Evolutionary conservation across 108 stramenopile species (phyloP).

Genomic region (Skeletonema costatum): DNA sequence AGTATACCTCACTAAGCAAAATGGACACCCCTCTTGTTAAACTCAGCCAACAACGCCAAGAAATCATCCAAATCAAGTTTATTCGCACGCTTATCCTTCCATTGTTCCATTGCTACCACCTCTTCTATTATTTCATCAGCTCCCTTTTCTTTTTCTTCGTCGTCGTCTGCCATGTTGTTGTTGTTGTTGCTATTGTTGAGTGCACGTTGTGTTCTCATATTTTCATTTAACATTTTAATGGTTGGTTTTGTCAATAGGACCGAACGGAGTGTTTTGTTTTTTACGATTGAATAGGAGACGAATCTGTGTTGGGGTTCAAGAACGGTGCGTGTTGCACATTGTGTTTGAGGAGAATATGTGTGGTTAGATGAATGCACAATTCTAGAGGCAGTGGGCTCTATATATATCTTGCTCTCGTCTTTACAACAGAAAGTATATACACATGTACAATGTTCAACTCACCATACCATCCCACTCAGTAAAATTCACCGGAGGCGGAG

Average conservation of each 20-base stretch:
- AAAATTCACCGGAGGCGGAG: constrained; percentile 98
- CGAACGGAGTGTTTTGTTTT: constrained; percentile 88
- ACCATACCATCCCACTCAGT: constrained; percentile 99
- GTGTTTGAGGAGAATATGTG: not conserved
- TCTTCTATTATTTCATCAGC: constrained; percentile 79
- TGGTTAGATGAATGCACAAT: not conserved
- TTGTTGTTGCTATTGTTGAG: constrained; percentile 40
- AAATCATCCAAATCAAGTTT: constrained; percentile 97
- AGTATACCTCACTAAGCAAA: constrained; percentile 60
- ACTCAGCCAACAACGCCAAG: constrained; percentile 87
- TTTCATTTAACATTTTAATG: constrained; percentile 89
- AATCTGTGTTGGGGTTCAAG: too few species aligned
- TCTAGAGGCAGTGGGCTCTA: too few species aligned
- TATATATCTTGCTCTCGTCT: too few species aligned
- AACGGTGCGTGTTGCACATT: too few species aligned
- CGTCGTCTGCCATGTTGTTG: constrained; percentile 16
- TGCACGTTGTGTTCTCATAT: constrained; percentile 79
- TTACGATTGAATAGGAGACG: constrained; percentile 90
- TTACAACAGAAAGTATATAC: constrained; percentile 17
- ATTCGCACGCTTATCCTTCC: constrained; percentile 88
- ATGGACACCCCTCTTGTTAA: constrained; percentile 90
- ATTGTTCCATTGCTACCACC: constrained; percentile 73
- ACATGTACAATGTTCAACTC: constrained; percentile 44
- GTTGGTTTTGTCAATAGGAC: constrained; percentile 83
- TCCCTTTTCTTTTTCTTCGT: constrained; percentile 30